A percentile compares a stretch with the other conserved stretches of the same genome.
Evolutionary conservation across 139 green algal species (phyloP).

Genomic region (Asterochloris erici): DNA sequence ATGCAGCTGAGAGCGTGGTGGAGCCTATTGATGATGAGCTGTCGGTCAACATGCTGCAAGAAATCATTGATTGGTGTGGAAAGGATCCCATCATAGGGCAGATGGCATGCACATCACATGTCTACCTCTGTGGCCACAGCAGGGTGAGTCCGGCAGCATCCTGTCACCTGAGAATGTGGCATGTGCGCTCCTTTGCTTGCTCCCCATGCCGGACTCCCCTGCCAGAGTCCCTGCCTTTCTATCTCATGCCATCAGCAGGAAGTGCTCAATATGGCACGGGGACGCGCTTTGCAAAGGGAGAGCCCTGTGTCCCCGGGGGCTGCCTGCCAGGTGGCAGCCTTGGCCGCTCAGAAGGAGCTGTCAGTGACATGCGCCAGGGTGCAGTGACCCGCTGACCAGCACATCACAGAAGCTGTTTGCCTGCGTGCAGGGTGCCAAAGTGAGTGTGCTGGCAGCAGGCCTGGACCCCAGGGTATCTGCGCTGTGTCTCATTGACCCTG

Average conservation of each 20-base stretch:
- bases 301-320: too few relatives aligned
- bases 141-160: background rate
- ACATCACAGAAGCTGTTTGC: too few relatives aligned
- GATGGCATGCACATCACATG: slow-evolving; percentile 40
- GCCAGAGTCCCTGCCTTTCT: too few relatives aligned
- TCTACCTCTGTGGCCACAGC: slow-evolving; percentile 60
- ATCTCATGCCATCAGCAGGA: too few relatives aligned
- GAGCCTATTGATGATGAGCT: slow-evolving; percentile 70
- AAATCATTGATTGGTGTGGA: slow-evolving; percentile 70
- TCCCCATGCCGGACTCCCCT: too few relatives aligned
- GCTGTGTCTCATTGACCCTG: slow-evolving; percentile 83
- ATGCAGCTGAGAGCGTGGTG: slow-evolving; percentile 45
- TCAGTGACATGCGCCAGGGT: too few relatives aligned
- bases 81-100: slow-evolving; percentile 48
- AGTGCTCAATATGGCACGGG: too few relatives aligned
- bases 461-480: slow-evolving; percentile 60
- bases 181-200: background rate
- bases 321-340: too few relatives aligned
- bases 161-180: background rate
- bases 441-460: slow-evolving; percentile 68
- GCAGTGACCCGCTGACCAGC: too few relatives aligned
- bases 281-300: too few relatives aligned
- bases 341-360: too few relatives aligned
- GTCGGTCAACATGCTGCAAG: slow-evolving; percentile 50
- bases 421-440: slow-evolving; percentile 69